Evolutionary conservation across 805 yeast genomes (phyloP).

Genomic region (Ogataea sp.): DNA sequence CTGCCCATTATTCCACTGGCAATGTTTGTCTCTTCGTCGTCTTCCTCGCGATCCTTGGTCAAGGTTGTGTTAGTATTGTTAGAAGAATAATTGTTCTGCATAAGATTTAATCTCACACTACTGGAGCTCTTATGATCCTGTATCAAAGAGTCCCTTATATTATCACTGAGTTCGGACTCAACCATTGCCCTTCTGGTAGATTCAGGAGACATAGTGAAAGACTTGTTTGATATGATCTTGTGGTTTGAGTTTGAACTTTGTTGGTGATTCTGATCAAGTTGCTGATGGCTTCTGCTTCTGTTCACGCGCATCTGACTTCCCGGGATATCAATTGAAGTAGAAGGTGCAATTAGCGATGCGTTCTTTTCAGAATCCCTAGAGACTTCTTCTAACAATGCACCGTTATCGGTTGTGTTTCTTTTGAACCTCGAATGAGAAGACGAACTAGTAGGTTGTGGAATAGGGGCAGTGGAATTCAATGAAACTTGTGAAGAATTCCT

Average conservation of each 20-base stretch:
- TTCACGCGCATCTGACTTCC: constrained; percentile 6
- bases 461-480: too few species aligned
- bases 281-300: not conserved
- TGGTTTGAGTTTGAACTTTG: not conserved
- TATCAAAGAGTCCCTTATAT: not conserved
- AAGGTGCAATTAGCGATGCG: constrained; percentile 6
- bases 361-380: too few species aligned
- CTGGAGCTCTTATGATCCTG: not conserved
- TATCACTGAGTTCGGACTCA: not conserved
- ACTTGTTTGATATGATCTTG: not conserved
- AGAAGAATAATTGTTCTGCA: too few species aligned
- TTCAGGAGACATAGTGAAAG: constrained; percentile 1
- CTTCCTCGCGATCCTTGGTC: constrained; percentile 1
- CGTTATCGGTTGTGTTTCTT: not conserved
- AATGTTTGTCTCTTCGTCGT: constrained; percentile 7
- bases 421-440: not conserved
- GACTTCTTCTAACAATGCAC: not conserved
- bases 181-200: constrained; percentile 2
- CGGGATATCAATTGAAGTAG: constrained; percentile 23
- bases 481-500: too few species aligned
- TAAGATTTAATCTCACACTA: not conserved
- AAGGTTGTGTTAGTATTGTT: not conserved
- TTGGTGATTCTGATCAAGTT: not conserved
- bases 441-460: not conserved
- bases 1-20: constrained; percentile 23